phyloP scores from a whole-genome alignment of 371 early-diverging fungal species.

The Blastocladiella emersonii region DNA sequence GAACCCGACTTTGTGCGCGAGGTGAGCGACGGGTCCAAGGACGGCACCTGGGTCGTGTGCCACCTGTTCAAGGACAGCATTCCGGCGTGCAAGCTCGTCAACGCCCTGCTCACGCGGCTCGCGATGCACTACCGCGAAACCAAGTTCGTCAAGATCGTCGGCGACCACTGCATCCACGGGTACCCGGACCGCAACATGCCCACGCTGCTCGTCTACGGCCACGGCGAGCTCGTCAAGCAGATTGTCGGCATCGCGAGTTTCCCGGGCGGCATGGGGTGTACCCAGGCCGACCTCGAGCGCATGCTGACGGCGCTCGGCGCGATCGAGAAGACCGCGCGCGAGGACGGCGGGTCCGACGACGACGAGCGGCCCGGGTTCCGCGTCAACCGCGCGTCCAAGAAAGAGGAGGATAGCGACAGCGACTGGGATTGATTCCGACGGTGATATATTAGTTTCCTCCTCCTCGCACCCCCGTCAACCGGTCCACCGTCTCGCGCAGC shows the following conservation, averaged over 20 bases:
- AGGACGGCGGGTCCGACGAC: background rate
- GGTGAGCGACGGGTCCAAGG: slow-evolving; percentile 79
- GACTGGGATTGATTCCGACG: too few species aligned
- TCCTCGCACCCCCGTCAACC: too few species aligned
- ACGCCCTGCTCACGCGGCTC: slow-evolving; percentile 53
- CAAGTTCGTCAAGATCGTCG: slow-evolving; percentile 84
- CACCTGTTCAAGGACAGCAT: slow-evolving; percentile 60
- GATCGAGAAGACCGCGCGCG: background rate
- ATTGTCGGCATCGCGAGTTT: slow-evolving; percentile 41
- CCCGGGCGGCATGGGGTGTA: background rate
- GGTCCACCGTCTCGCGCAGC: background rate
- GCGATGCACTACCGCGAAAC: slow-evolving; percentile 66
- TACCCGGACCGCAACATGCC: slow-evolving; percentile 86
- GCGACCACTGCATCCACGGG: slow-evolving; percentile 81
- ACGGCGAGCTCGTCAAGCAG: slow-evolving; percentile 71
- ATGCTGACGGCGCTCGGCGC: background rate
- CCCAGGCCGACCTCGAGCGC: background rate
- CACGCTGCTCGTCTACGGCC: slow-evolving; percentile 74
- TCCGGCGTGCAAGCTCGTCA: slow-evolving; percentile 68
- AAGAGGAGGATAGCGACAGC: too few species aligned
- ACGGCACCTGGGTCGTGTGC: slow-evolving; percentile 52
- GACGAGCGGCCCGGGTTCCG: background rate
- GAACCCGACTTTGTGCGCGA: slow-evolving; percentile 79
- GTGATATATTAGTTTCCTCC: too few species aligned
- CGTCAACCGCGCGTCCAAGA: too few species aligned